Conservation (phyloP, 1,139 yeast genomes). For the Candida labiduridarum region DNA sequence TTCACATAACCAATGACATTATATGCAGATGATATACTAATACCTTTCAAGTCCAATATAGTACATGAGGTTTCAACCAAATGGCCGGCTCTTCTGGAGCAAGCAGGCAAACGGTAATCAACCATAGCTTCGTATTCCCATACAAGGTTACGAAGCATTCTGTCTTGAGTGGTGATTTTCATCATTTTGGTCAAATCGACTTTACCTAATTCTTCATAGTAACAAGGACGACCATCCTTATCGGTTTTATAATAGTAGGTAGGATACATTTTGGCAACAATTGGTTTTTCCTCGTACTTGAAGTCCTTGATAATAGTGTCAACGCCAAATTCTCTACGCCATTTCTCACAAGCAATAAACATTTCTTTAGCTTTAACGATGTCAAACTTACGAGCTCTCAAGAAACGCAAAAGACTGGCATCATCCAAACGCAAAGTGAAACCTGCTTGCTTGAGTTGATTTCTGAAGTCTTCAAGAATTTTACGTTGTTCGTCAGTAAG, state of each 20-base stretch:
- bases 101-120: slow-evolving; percentile 85
- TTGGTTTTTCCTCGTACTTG: slow-evolving; percentile 85
- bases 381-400: slow-evolving; percentile 95
- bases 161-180: slow-evolving; percentile 90
- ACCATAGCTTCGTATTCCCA: slow-evolving; percentile 97
- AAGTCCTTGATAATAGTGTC: slow-evolving; percentile 86
- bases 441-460: slow-evolving; percentile 61
- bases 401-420: slow-evolving; percentile 84
- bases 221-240: slow-evolving; percentile 94
- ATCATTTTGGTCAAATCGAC: slow-evolving; percentile 90
- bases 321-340: slow-evolving; percentile 88
- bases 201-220: slow-evolving; percentile 89
- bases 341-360: slow-evolving; percentile 85
- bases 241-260: slow-evolving; percentile 97
- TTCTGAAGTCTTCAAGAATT: slow-evolving; percentile 60
- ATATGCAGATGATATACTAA: slow-evolving; percentile 79
- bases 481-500: slow-evolving; percentile 69
- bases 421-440: slow-evolving; percentile 80
- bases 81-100: slow-evolving; percentile 78
- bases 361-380: slow-evolving; percentile 74
- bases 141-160: slow-evolving; percentile 93
- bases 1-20: slow-evolving; percentile 86
- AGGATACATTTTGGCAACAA: slow-evolving; percentile 88
- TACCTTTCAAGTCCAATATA: slow-evolving; percentile 91
- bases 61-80: slow-evolving; percentile 96